Base-by-base conservation (phyloP, 352 stramenopile genomes). In the Globisporangium heterothallicum region DNA sequence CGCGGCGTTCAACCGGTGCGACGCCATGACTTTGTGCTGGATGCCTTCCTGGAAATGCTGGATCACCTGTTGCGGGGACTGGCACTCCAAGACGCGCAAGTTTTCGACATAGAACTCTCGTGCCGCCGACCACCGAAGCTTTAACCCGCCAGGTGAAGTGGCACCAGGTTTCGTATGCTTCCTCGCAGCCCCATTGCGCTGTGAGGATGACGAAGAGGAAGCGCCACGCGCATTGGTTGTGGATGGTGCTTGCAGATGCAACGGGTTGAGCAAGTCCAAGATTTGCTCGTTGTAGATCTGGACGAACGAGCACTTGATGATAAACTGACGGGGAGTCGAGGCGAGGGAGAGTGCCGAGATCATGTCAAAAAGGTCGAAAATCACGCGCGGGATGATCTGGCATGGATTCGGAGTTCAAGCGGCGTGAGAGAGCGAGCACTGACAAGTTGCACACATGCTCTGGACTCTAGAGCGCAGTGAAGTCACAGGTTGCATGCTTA, bases 241-340 rank as follows among this genome's bases (percentile, higher is more conserved):
- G 21, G 13, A 10, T 2, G 18, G 6, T 42, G 19, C n/a, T 36
- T 19, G 44, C 12, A 78, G 63, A 22, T 75, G 59, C 21, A 41
- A 67, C n/a, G 68, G 65, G 40, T 82, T 82, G 40, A 78, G 61
- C 5, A 82, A 41, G 46, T 84, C 69, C 25, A 83, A 46, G 12
- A 96, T 72, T 48, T 95, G 74, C 44, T 97, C 90, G 52, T 97
- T 97, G 74, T 95, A 96, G 52, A 96, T 88, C 64, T 96, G 87
- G 16, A 92, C 79, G 49, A 95, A 95, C 5, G 78, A 92, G 53
- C 82, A 94, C 30, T 71, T 64, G 48, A 83, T 42, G 3, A 52
- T 64, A 46, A 69, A 83, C 38, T 83, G 69, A 0, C 70, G 66
- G 18, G 35, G 57, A 8, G 57, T 44, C 7, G 24, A 13, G 0